phyloP scores from a whole-genome alignment of 1,139 yeast genomes.

The Protomyces lactucae-debilis region DNA sequence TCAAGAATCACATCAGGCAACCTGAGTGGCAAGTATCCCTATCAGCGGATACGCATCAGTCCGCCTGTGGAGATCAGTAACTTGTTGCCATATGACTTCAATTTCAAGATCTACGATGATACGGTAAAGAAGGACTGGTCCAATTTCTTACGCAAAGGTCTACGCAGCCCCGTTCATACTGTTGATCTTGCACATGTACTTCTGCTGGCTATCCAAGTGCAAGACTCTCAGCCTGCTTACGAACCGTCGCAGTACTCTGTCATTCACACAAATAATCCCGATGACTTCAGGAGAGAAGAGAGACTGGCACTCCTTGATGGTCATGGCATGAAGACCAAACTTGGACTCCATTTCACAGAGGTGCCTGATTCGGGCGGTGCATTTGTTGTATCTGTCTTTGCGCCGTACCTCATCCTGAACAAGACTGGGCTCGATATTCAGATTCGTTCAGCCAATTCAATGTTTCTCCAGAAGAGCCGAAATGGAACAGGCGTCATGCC shows the following conservation, averaged over 20 bases:
- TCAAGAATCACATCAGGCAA: conserved; percentile 53
- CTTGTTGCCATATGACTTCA: conserved; percentile 73
- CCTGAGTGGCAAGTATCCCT: conserved; percentile 58
- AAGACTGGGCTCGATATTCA: conserved; percentile 66
- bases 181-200: conserved; percentile 68
- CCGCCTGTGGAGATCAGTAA: conserved; percentile 88
- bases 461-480: conserved; percentile 25
- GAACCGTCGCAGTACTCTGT: conserved; percentile 73
- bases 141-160: conserved; percentile 59
- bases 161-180: conserved; percentile 68
- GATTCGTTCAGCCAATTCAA: conserved; percentile 49
- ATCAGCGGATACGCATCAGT: conserved; percentile 68
- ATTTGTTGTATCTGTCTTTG: conserved; percentile 54
- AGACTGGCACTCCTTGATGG: conserved; percentile 48
- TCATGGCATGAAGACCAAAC: conserved; percentile 63
- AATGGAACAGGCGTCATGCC: conserved; percentile 27
- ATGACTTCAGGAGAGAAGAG: conserved; percentile 53
- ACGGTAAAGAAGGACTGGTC: conserved; percentile 67
- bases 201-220: conserved; percentile 66
- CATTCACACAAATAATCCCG: conserved; percentile 54
- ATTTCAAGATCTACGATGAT: conserved; percentile 73
- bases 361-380: conserved; percentile 36
- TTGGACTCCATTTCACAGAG: conserved; percentile 57
- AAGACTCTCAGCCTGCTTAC: conserved; percentile 46
- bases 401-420: conserved; percentile 81